Evolutionary conservation across 2,329 filamentous ascomycete genomes (phyloP).

Genomic region (Neofusicoccum laricinum): DNA sequence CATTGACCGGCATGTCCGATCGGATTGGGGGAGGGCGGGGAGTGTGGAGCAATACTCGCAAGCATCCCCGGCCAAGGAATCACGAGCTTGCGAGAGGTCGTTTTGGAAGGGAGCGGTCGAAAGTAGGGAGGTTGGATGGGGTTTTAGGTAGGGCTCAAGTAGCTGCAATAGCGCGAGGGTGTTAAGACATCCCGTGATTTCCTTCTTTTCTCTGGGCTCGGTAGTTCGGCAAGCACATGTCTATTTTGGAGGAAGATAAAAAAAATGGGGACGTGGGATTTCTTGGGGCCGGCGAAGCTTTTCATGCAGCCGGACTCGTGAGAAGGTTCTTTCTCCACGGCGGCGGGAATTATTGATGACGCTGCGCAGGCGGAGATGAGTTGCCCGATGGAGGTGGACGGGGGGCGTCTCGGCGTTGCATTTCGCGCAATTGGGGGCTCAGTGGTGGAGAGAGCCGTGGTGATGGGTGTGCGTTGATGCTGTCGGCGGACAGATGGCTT

Average conservation of each 20-base stretch:
- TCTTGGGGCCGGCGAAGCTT: too few species aligned
- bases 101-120: neutral
- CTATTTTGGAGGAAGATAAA: too few species aligned
- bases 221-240: too few species aligned
- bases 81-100: neutral
- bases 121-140: neutral
- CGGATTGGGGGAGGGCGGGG: neutral
- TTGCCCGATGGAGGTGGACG: neutral
- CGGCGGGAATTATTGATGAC: neutral
- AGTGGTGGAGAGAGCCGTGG: neutral
- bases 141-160: too few species aligned
- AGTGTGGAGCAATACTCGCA: neutral
- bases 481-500: too few species aligned
- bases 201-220: too few species aligned
- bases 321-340: neutral
- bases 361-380: neutral
- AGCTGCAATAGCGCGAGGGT: too few species aligned
- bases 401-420: neutral
- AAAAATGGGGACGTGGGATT: too few species aligned
- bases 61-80: neutral
- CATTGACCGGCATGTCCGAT: neutral
- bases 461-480: too few species aligned
- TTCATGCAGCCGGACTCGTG: neutral
- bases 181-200: too few species aligned
- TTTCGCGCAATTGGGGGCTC: too few species aligned